phyloP scores from a whole-genome alignment of 2,329 filamentous ascomycete species.

The Lasiodiplodia citricola region DNA sequence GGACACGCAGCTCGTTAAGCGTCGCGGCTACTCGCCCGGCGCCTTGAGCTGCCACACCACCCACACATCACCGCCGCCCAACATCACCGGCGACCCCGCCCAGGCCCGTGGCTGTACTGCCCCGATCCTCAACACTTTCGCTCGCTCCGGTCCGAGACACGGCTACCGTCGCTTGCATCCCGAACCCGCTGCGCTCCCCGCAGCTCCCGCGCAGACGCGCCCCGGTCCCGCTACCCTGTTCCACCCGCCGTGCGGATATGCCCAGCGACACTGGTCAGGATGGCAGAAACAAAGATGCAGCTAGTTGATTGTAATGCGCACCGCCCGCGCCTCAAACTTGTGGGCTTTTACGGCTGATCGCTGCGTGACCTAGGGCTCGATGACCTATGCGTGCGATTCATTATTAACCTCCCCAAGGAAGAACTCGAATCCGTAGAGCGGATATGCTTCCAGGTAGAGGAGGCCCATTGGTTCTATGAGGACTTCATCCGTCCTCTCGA shows the following conservation, averaged over 20 bases:
- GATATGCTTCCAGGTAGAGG: slow-evolving; percentile 98
- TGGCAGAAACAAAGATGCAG: slow-evolving; percentile 80
- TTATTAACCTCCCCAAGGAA: slow-evolving; percentile 92
- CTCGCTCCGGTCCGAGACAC: neutral
- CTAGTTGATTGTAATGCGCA: slow-evolving; percentile 79
- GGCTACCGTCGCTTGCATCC: slow-evolving; percentile 3
- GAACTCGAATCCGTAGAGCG: slow-evolving; percentile 89
- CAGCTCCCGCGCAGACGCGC: slow-evolving; percentile 40
- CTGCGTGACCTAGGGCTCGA: slow-evolving; percentile 73
- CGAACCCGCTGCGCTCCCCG: slow-evolving; percentile 13
- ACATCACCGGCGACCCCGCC: slow-evolving; percentile 18
- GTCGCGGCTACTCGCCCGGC: slow-evolving; percentile 1
- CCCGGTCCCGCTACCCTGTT: slow-evolving; percentile 5
- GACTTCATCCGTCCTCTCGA: slow-evolving; percentile 95
- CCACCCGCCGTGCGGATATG: slow-evolving; percentile 57
- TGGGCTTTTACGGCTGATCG: slow-evolving; percentile 8
- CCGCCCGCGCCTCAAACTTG: neutral
- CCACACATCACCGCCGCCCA: slow-evolving; percentile 4
- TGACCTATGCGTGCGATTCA: slow-evolving; percentile 96
- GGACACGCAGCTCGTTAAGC: slow-evolving; percentile 16
- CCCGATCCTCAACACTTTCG: slow-evolving; percentile 21
- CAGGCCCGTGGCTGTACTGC: slow-evolving; percentile 23
- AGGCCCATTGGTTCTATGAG: slow-evolving; percentile 99
- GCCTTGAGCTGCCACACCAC: neutral
- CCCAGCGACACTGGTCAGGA: slow-evolving; percentile 64